phyloP scores from a whole-genome alignment of 2,329 filamentous ascomycete genomes.

The Colletotrichum graminicola region DNA sequence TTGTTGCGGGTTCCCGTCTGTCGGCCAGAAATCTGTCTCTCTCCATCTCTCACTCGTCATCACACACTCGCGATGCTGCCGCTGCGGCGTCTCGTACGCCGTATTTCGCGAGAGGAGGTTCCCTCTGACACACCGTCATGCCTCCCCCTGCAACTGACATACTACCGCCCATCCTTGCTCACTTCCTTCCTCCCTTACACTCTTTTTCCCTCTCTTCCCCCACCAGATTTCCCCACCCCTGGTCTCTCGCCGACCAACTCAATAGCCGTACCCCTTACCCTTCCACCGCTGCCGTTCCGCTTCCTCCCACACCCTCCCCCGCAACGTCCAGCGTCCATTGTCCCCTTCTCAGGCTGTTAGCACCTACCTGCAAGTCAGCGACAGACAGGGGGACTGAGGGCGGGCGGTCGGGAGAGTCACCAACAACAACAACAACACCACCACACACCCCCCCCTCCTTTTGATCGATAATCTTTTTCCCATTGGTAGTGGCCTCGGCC shows the following conservation, averaged over 20 bases:
- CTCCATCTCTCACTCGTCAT: not conserved
- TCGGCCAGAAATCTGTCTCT: not conserved
- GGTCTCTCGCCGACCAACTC: conserved; percentile 29
- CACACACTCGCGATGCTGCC: not conserved
- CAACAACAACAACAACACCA: not conserved
- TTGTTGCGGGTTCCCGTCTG: not conserved
- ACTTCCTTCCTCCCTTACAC: conserved; percentile 29
- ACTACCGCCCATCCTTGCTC: conserved; percentile 32
- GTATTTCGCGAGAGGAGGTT: conserved; percentile 22
- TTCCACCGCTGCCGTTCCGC: conserved; percentile 32
- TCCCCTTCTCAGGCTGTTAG: not conserved
- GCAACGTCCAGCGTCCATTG: not conserved
- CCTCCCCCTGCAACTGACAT: conserved; percentile 4
- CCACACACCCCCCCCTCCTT: conserved; percentile 7
- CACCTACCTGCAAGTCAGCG: not conserved
- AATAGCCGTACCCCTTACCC: conserved; percentile 32
- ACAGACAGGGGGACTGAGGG: conserved; percentile 8
- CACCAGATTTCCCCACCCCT: conserved; percentile 35
- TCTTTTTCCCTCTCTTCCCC: conserved; percentile 6
- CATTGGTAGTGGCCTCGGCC: conserved; percentile 38
- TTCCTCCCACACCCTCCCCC: conserved; percentile 18
- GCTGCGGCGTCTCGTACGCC: conserved; percentile 7
- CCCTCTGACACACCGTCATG: not conserved
- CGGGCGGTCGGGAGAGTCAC: not conserved
- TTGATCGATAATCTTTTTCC: conserved; percentile 40